Evolutionary conservation across 352 stramenopile species (phyloP).

Genomic region (Phytophthora tubulina): DNA sequence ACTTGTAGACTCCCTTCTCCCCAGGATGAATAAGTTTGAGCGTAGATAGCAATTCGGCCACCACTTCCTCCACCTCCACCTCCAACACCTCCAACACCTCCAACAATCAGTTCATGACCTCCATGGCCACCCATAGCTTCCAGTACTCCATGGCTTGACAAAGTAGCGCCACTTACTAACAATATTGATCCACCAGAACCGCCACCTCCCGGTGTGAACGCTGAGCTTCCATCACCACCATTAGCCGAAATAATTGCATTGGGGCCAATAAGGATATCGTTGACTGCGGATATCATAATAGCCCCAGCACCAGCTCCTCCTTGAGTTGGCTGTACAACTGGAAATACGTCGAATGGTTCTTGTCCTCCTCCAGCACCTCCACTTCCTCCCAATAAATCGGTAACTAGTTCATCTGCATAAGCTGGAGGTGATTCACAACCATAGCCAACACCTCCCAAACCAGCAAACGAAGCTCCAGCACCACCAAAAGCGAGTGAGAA

Average conservation of each 20-base stretch:
- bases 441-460: conserved; percentile 69
- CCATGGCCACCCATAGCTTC: conserved; percentile 86
- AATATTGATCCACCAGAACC: conserved; percentile 66
- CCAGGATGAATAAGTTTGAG: conserved; percentile 93
- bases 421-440: conserved; percentile 17
- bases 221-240: conserved; percentile 58
- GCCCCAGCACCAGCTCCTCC: conserved; percentile 93
- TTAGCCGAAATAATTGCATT: conserved; percentile 85
- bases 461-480: conserved; percentile 73
- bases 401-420: conserved; percentile 63
- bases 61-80: conserved; percentile 92
- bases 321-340: conserved; percentile 70
- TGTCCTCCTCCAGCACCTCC: conserved; percentile 89
- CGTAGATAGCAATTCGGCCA: conserved; percentile 84
- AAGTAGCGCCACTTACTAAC: conserved; percentile 57
- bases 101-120: conserved; percentile 50
- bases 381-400: conserved; percentile 92
- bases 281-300: conserved; percentile 90
- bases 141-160: conserved; percentile 79
- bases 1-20: conserved; percentile 79
- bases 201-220: conserved; percentile 66
- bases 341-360: conserved; percentile 84
- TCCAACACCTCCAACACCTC: conserved; percentile 20
- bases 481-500: conserved; percentile 95
- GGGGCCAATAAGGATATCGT: conserved; percentile 93